Base-by-base conservation (phyloP, 192 early-diverging fungal species). In the Gryganskiella cystojenkinii region DNA sequence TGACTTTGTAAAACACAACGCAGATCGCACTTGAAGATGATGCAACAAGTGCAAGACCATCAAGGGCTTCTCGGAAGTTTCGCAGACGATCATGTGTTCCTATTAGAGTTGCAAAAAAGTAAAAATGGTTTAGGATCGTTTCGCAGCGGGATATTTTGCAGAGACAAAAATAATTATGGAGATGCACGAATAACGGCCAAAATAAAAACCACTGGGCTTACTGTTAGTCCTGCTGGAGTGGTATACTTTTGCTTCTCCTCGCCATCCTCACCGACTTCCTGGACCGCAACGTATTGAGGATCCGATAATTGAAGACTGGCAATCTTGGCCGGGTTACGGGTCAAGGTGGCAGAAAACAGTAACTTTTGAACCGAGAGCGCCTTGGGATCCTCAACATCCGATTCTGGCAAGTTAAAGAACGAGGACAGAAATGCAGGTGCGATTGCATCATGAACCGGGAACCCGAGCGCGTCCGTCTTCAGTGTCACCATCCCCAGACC, bases 271-370 rank as follows among this genome's bases (percentile, higher is more conserved):
- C 84, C 76, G 27, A 68, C 62, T 14, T 76, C 81, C 43, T 88
- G 80, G 25, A 95, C 92, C 34, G 93, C 84, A 61, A 99, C 93
- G 67, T 95, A 96, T 42, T 87, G 85, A 14, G 98, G 98, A 53
- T 95, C 82, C 22, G 80, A 79, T 28, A 99, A 84, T 60, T 90
- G 87, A 7, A 99, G 84, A 28, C 88, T 86, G 11, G 95, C 94
- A 61, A 99, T 90, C 63, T 96, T 96, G 68, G 92, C 94, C 4
- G 96, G 96, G 54, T 99, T 94, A 27, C 91, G 86, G 3, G 98
- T 96, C 49, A 99, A 81, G 3, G 98, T 99, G 0, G 98, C 98
- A 22, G 95, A 96, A 68, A 98, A 98, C 17, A 99, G 85, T 3
- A 99, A 85, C 81, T 98, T 98, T 79, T 97, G 95, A 24, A 97